Evolutionary conservation across 768 basidiomycete genomes (phyloP), one percentile per base, ranked within the genome.

Genomic region (Tricholoma matsutake): DNA sequence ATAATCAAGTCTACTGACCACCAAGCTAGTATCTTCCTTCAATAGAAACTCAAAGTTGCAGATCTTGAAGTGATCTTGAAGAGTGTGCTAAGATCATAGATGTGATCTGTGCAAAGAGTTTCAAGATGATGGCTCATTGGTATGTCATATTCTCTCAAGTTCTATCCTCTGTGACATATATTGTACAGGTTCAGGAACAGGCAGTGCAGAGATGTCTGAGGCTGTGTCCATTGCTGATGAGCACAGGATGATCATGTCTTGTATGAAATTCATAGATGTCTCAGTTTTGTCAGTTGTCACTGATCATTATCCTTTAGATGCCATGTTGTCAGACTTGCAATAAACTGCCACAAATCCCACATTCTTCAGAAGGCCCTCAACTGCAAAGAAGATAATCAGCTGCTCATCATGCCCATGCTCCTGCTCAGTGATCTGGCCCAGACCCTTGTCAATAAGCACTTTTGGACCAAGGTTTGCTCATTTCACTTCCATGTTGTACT

Each of bases 81-180:
- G 92, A 94, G 70, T 80, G 92, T 2, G 82, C 81, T 4, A 92
- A 91, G 73, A 94, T 94, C 51, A 87, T 94, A 13, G 91, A 93
- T 66, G 92, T 92, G 53, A 94, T 94, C 59, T 92, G 91, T 61
- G 81, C 85, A 39, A 83, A 86, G 11, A 91, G 92, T 1, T 91
- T 90, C 63, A 92, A 94, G 71, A 94, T 94, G 92, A 94, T 94
- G 92, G 92, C 91, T 59, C 88, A 92, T 70, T 80, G 91, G 89
- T 89, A 69, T 37, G 73, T 64, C 10, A 37, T 4, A 8, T 49
- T 31, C 28, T 51, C 52, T 43, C 13, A 35, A 18, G 7, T 7
- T 11, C 52, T 16, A 14, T 39, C 13, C 16, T 5, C 11, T 39
- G 6, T 37, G 35, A 2, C 31, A 32, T 32, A 8, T 32, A 8